Conservation (phyloP, 2,329 filamentous ascomycete genomes). For the Colletotrichum endophyticum region DNA sequence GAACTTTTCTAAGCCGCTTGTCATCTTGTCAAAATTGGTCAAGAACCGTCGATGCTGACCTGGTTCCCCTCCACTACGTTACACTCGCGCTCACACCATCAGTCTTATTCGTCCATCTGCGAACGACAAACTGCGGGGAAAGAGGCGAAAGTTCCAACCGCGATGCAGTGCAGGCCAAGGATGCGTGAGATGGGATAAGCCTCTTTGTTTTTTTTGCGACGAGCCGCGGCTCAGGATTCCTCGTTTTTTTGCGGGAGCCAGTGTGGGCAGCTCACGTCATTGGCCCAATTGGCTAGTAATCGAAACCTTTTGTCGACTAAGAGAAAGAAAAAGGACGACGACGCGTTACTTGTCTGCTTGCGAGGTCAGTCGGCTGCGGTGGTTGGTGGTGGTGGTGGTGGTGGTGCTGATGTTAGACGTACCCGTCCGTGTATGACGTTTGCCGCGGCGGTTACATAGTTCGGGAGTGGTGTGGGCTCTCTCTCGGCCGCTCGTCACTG, state of each 20-base stretch:
- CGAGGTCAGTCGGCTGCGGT: background rate
- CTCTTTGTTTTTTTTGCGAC: background rate
- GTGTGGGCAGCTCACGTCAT: background rate
- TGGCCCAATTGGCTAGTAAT: background rate
- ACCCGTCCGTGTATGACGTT: slow-evolving; percentile 17
- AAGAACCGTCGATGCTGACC: slow-evolving; percentile 1
- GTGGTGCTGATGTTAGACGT: background rate
- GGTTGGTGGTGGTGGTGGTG: background rate
- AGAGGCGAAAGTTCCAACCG: slow-evolving; percentile 6
- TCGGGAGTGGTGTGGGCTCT: background rate
- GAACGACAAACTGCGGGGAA: slow-evolving; percentile 9
- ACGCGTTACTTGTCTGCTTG: background rate
- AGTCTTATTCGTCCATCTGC: slow-evolving; percentile 13
- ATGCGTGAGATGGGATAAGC: background rate
- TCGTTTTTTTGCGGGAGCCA: background rate
- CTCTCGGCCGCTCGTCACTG: slow-evolving; percentile 1
- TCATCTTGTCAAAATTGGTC: background rate
- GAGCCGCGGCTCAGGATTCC: background rate
- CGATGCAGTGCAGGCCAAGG: background rate
- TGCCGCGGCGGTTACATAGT: slow-evolving; percentile 8
- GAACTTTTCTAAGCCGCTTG: background rate
- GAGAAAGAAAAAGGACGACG: background rate
- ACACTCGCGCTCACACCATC: slow-evolving; percentile 1
- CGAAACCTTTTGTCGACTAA: background rate
- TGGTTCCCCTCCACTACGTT: slow-evolving; percentile 14